Evolutionary conservation across 805 yeast species (phyloP).

Genomic region (Dipodascus albidus): DNA sequence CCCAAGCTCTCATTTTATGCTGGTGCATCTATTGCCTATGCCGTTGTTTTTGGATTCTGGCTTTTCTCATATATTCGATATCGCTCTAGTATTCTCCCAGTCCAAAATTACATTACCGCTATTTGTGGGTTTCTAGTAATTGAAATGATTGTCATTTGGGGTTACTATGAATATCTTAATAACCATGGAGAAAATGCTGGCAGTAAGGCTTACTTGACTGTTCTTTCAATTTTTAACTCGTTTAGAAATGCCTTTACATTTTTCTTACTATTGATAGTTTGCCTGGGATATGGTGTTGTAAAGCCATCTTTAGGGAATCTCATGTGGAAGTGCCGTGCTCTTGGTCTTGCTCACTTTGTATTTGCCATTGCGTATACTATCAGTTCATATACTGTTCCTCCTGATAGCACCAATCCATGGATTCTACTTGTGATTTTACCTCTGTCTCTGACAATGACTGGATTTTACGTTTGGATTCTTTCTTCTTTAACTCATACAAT

Average conservation of each 20-base stretch:
- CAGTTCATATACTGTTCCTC: conserved; percentile 39
- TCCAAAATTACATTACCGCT: conserved; percentile 83
- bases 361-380: conserved; percentile 41
- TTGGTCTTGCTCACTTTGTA: conserved; percentile 46
- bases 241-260: conserved; percentile 78
- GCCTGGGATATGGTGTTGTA: conserved; percentile 92
- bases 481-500: conserved; percentile 67
- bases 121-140: conserved; percentile 71
- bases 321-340: conserved; percentile 60
- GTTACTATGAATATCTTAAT: conserved; percentile 78
- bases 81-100: conserved; percentile 75
- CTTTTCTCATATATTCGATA: conserved; percentile 77
- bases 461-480: conserved; percentile 66
- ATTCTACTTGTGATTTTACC: conserved; percentile 60
- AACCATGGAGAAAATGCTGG: conserved; percentile 39
- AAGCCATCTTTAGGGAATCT: conserved; percentile 70
- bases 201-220: conserved; percentile 62
- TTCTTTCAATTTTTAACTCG: conserved; percentile 70
- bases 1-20: conserved; percentile 89
- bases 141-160: conserved; percentile 84
- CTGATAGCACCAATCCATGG: conserved; percentile 34
- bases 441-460: conserved; percentile 52
- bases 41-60: conserved; percentile 70
- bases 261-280: conserved; percentile 72
- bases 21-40: conserved; percentile 69